Conservation (phyloP, 805 yeast genomes). For the Nakazawaea populi region DNA sequence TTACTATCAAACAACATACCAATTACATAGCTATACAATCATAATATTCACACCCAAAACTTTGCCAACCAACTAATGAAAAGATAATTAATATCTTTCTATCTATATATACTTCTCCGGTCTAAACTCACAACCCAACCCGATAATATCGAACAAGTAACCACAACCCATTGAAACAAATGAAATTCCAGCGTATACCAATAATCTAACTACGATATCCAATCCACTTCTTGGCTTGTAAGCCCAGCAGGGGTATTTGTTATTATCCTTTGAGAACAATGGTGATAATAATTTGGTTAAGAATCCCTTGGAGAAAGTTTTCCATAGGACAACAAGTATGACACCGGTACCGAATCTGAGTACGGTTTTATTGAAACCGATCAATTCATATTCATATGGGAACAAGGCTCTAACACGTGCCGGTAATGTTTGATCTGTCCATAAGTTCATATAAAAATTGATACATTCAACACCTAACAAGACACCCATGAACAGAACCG, state of each 20-base stretch:
- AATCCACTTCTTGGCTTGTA: constrained; percentile 62
- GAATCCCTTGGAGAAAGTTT: constrained; percentile 62
- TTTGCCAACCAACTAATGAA: no score
- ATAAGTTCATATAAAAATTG: constrained; percentile 39
- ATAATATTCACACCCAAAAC: no score
- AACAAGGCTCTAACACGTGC: constrained; percentile 21
- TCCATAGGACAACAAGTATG: constrained; percentile 62
- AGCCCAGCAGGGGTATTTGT: constrained; percentile 32
- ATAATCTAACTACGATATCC: constrained; percentile 68
- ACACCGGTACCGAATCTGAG: constrained; percentile 61
- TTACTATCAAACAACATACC: no score
- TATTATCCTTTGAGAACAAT: constrained; percentile 31
- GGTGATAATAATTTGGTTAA: constrained; percentile 56
- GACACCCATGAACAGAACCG: constrained; percentile 90
- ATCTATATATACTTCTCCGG: not conserved
- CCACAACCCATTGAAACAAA: constrained; percentile 43
- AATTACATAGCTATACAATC: no score
- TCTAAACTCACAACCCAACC: constrained; percentile 7
- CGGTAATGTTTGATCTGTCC: constrained; percentile 5
- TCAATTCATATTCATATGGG: constrained; percentile 32
- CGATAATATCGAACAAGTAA: constrained; percentile 4
- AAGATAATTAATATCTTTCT: not conserved
- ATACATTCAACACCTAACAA: constrained; percentile 68
- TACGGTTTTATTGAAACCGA: constrained; percentile 36
- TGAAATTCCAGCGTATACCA: constrained; percentile 81